Evolutionary conservation across 495 filamentous ascomycete species (phyloP), one percentile per base, ranked within the genome.

Genomic region (Aspergillus indologenus): DNA sequence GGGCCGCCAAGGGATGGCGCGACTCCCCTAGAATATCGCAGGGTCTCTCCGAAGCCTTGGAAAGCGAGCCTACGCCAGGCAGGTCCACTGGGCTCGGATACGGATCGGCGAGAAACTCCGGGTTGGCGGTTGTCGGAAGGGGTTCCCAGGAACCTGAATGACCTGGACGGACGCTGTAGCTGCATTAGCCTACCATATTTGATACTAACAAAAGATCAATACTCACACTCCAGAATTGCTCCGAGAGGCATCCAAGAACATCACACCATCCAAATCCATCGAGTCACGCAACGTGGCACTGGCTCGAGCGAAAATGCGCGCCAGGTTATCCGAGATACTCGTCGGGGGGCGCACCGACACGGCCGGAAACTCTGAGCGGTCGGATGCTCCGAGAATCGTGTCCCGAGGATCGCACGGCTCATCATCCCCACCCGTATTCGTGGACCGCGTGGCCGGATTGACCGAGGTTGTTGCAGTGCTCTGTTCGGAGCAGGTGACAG

Each of bases 261-360:
- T 29, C 1, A 78, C 76, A 7, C 76, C 76, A 48, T 76, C 75
- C n/a, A 77, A 61, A 49, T 73, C 70, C 61, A 78, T 74, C 0
- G 76, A 75, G 1, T 72, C 67, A 17, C 67, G 63, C 12, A 79
- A 67, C 19, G 78, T 57, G 15, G 61, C 59, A 47, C 74, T 72
- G 11, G 76, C 76, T 22, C 72, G 68, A 8, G 69, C 48, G 24
- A 76, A 78, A 6, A 75, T 77, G 9, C 57, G 47, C 9, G 52
- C 19, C 23, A 71, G 62, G 0, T 61, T 59, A 23, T 65, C 61
- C 0, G 61, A 53, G 1, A 63, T 51, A 0, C 14, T 56, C 15
- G 24, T 15, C 8, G 15, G 23, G 4, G n/a, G n/a, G 11, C 24
- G 24, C 17, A 51, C 48, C 23, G 48, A 24, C 0, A 51, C 40